A percentile compares a stretch with the other conserved stretches of the same genome.
Evolutionary conservation across 352 stramenopile species (phyloP).

Genomic region (Blastocystis sp.): DNA sequence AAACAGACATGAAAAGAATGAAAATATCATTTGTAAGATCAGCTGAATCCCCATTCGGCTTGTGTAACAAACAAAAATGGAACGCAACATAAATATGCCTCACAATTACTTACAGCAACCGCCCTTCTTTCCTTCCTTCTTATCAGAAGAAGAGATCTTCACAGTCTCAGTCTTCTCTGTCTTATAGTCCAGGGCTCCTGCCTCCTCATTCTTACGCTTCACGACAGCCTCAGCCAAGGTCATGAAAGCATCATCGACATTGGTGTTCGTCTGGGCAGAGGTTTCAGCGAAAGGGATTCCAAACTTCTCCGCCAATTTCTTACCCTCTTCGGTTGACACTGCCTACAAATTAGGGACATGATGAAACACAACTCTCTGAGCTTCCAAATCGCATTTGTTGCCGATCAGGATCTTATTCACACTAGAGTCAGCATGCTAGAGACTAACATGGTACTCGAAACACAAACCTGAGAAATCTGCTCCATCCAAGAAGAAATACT

Average conservation of each 20-base stretch:
- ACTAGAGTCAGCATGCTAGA: conserved; percentile 95
- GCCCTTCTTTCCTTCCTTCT: conserved; percentile 60
- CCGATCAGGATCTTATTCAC: conserved; percentile 99
- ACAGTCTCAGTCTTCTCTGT: conserved; percentile 50
- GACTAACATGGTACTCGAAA: conserved; percentile 65
- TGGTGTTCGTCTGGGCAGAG: conserved; percentile 88
- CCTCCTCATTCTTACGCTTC: conserved; percentile 53
- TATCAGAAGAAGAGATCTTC: conserved; percentile 41
- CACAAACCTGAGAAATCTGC: conserved; percentile 76
- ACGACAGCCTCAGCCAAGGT: conserved; percentile 49
- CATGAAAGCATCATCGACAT: conserved; percentile 76
- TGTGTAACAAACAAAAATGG: conserved; percentile 21
- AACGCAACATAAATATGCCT: neutral
- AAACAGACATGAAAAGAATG: conserved; percentile 42
- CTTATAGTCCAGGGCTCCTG: conserved; percentile 51
- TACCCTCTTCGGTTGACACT: conserved; percentile 84
- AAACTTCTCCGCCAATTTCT: conserved; percentile 85
- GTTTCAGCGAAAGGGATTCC: conserved; percentile 86
- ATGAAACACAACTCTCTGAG: conserved; percentile 79
- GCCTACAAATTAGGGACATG: conserved; percentile 67
- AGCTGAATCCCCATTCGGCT: neutral
- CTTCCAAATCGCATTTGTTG: conserved; percentile 97
- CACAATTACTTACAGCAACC: conserved; percentile 47
- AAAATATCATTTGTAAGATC: neutral
- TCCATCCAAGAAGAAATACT: conserved; percentile 93